Conservation (phyloP, 2,329 filamentous ascomycete genomes). For the Cladophialophora yegresii region DNA sequence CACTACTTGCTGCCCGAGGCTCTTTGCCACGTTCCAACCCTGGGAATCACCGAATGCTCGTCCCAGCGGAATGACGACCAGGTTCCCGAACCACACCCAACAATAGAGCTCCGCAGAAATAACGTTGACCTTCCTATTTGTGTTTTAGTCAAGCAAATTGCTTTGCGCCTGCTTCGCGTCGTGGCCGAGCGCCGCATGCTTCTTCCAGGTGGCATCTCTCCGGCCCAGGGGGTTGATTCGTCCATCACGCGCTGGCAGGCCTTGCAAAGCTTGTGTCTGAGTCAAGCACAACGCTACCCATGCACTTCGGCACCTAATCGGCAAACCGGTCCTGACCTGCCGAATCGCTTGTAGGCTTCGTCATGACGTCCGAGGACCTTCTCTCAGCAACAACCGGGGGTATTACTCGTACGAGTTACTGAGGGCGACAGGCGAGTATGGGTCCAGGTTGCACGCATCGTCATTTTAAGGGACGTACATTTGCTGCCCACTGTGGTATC, state of each 20-base stretch:
- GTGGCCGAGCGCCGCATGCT: not conserved
- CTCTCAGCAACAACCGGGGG: not conserved
- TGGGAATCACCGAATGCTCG: not conserved
- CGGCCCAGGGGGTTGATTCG: not conserved
- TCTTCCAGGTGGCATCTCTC: not conserved
- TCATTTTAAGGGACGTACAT: slow-evolving; percentile 1
- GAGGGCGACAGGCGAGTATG: slow-evolving; percentile 1
- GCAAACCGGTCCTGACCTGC: not conserved
- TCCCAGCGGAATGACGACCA: not conserved
- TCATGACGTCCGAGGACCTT: slow-evolving; percentile 4
- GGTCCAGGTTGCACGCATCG: slow-evolving; percentile 1
- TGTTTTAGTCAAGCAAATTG: not conserved
- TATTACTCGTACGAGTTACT: too few relatives aligned
- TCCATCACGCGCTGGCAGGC: slow-evolving; percentile 5
- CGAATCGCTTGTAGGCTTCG: slow-evolving; percentile 7
- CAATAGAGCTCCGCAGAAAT: not conserved
- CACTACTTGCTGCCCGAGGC: slow-evolving; percentile 1
- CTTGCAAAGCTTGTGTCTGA: slow-evolving; percentile 16
- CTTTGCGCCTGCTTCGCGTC: not conserved
- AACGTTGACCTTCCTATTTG: slow-evolving; percentile 7
- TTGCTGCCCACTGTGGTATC: too few relatives aligned
- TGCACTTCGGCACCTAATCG: not conserved
- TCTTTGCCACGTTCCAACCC: not conserved
- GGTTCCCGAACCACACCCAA: slow-evolving; percentile 1
- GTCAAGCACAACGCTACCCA: slow-evolving; percentile 8